These are phyloP conservation scores for Myrica gale DNA, from an alignment of 306 rosid species.

Conservation along the genomic window DNA sequence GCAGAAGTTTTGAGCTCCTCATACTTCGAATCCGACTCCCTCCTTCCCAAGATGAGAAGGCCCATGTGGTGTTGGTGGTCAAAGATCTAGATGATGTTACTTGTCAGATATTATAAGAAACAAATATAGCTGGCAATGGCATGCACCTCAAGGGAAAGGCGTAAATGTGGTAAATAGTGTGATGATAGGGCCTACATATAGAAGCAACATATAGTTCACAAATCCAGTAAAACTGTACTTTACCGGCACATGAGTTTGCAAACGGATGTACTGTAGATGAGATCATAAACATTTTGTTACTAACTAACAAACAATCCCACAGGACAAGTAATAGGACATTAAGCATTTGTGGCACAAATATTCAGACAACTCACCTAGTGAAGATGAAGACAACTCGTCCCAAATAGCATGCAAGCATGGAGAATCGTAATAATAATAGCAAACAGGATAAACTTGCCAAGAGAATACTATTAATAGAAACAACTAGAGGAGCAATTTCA, in stretches of 20 bases:
- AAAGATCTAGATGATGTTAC: slow-evolving; percentile 49
- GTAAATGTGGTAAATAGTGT: neutral
- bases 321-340: neutral
- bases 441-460: neutral
- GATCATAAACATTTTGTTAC: neutral
- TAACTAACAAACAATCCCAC: neutral
- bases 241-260: neutral
- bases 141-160: neutral
- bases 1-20: slow-evolving; percentile 58
- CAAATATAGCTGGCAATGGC: slow-evolving; percentile 9
- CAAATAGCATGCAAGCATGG: neutral
- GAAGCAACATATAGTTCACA: neutral
- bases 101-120: slow-evolving; percentile 19
- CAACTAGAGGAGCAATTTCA: no score
- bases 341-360: neutral
- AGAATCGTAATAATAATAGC: neutral
- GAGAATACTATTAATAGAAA: neutral
- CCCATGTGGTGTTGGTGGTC: slow-evolving; percentile 98
- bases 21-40: slow-evolving; percentile 56
- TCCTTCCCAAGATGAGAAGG: slow-evolving; percentile 83
- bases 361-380: neutral
- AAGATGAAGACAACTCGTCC: neutral
- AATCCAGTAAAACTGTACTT: neutral
- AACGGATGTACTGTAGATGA: neutral
- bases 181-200: neutral